Conservation (phyloP, 2,329 filamentous ascomycete genomes). For the Aspergillus ruber region DNA sequence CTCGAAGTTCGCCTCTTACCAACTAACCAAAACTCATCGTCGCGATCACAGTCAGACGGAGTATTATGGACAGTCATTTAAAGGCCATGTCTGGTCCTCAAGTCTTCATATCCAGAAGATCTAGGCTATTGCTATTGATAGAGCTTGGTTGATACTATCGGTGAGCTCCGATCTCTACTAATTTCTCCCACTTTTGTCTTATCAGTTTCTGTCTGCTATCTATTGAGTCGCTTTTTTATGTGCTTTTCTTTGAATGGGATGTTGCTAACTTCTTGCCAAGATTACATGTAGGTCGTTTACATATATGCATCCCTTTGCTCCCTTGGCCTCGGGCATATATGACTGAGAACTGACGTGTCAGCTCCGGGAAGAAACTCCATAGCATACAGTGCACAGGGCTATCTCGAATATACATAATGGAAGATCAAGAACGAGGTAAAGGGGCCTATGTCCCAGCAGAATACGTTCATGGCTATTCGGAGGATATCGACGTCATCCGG, state of each 20-base stretch:
- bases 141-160: background rate
- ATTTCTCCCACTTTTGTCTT: background rate
- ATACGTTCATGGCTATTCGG: conserved; percentile 32
- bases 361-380: background rate
- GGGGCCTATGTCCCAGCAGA: conserved; percentile 1
- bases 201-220: too few species aligned
- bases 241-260: background rate
- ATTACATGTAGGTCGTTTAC: background rate
- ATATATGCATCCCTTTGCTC: background rate
- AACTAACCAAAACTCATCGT: too few species aligned
- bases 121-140: background rate
- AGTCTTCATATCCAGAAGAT: background rate
- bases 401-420: too few species aligned
- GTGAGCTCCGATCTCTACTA: background rate
- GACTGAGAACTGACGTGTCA: background rate
- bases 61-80: background rate
- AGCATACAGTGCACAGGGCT: background rate
- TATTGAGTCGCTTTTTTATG: too few species aligned
- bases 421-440: background rate
- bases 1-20: too few species aligned
- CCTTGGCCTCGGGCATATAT: background rate
- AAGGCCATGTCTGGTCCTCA: background rate
- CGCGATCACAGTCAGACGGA: too few species aligned
- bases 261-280: background rate
- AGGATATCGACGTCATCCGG: conserved; percentile 44